phyloP scores from a whole-genome alignment of 2,329 filamentous ascomycete species.

The Ceratocystis cacaofunesta region DNA sequence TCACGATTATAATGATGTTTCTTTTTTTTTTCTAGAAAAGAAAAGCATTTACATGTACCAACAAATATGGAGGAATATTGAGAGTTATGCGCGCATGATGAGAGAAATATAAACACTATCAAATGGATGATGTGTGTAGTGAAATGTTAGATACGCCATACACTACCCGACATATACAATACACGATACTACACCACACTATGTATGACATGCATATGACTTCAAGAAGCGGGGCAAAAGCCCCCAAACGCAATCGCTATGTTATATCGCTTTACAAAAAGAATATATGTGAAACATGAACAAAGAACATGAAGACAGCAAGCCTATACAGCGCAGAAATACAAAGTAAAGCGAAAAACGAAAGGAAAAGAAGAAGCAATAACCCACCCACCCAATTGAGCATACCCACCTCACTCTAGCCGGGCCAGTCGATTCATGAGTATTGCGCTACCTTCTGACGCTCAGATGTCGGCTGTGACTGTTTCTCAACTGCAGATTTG shows the following conservation, averaged over 20 bases:
- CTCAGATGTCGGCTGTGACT: background rate
- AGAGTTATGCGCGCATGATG: background rate
- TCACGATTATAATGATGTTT: constrained; percentile 7
- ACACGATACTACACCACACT: too few species aligned
- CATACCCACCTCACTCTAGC: background rate
- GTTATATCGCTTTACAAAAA: background rate
- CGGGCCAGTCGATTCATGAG: background rate
- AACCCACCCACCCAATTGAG: background rate
- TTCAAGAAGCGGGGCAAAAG: background rate
- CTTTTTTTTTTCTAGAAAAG: background rate
- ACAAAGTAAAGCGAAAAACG: background rate
- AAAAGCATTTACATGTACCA: background rate
- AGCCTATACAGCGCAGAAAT: background rate
- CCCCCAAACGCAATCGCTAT: background rate
- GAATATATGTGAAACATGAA: background rate
- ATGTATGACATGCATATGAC: background rate
- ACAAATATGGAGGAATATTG: background rate
- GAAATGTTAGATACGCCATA: too few species aligned
- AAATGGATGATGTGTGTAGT: too few species aligned
- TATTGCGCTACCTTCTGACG: background rate
- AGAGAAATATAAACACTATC: too few species aligned
- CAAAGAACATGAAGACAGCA: background rate
- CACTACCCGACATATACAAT: too few species aligned
- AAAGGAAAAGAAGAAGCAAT: background rate
- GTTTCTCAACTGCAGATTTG: background rate